Percentiles rank a stretch among this genome's conserved stretches.
phyloP scores from a whole-genome alignment of 2,329 filamentous ascomycete species.

The Aspergillus calidoustus region DNA sequence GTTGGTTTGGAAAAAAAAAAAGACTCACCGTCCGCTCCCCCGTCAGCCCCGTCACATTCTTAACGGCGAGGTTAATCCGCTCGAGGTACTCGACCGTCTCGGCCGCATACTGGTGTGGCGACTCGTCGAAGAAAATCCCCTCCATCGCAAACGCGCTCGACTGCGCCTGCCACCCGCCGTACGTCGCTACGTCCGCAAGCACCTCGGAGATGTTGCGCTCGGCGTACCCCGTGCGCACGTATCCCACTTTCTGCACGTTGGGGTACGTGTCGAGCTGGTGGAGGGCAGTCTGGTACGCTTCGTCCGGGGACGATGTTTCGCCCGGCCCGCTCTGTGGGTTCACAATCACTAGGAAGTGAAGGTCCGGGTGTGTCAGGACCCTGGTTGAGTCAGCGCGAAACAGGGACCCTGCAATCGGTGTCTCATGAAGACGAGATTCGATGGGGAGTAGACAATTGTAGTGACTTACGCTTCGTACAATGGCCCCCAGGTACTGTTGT shows the following conservation, averaged over 20 bases:
- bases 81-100: constrained; percentile 28
- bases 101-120: constrained; percentile 28
- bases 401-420: too few species aligned
- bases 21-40: constrained; percentile 18
- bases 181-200: constrained; percentile 41
- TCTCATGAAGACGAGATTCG: too few species aligned
- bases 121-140: constrained; percentile 50
- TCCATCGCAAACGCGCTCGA: constrained; percentile 34
- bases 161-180: constrained; percentile 41
- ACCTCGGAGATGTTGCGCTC: constrained; percentile 37
- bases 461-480: constrained; percentile 26
- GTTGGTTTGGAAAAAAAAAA: too few species aligned
- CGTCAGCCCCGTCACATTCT: constrained; percentile 14
- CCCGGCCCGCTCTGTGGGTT: constrained; percentile 43
- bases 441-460: too few species aligned
- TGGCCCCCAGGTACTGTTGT: constrained; percentile 27
- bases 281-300: constrained; percentile 40
- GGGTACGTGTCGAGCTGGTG: constrained; percentile 42
- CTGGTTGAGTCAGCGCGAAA: constrained; percentile 2
- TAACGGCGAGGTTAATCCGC: constrained; percentile 23
- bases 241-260: constrained; percentile 48
- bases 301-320: constrained; percentile 33
- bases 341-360: constrained; percentile 36
- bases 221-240: constrained; percentile 45
- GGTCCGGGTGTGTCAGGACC: constrained; percentile 26